Evolutionary conservation across 2,329 filamentous ascomycete genomes (phyloP).

Genomic region (Talaromyces sp.): DNA sequence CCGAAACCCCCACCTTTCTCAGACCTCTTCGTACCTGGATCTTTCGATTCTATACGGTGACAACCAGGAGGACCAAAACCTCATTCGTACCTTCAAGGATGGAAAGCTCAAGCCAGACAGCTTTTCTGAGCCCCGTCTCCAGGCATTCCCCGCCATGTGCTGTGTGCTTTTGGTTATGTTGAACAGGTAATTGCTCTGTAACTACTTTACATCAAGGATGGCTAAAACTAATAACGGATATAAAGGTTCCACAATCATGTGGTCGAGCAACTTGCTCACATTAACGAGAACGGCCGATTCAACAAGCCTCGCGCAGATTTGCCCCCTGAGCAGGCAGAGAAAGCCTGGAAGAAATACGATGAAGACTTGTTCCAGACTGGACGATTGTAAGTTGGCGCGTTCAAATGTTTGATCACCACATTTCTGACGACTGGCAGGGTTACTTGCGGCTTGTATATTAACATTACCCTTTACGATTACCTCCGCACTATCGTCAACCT

Average conservation of each 20-base stretch:
- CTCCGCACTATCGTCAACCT: slow-evolving; percentile 71
- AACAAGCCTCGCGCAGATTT: slow-evolving; percentile 53
- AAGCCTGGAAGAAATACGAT: slow-evolving; percentile 62
- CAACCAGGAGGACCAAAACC: slow-evolving; percentile 43
- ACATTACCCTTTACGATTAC: slow-evolving; percentile 72
- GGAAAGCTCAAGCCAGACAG: slow-evolving; percentile 67
- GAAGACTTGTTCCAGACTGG: slow-evolving; percentile 76
- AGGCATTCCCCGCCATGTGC: slow-evolving; percentile 67
- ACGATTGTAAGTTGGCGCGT: slow-evolving; percentile 43
- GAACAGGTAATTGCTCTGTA: slow-evolving; percentile 22
- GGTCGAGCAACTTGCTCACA: slow-evolving; percentile 69
- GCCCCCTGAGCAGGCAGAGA: slow-evolving; percentile 43
- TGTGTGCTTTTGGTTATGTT: slow-evolving; percentile 71
- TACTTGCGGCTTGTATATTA: slow-evolving; percentile 69
- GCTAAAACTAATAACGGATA: not conserved
- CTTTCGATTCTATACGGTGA: slow-evolving; percentile 67
- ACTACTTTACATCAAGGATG: not conserved
- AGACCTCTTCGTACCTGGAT: slow-evolving; percentile 68
- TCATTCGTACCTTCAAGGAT: slow-evolving; percentile 58
- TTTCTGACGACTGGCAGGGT: slow-evolving; percentile 36
- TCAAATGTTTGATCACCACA: not conserved
- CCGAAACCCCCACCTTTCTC: slow-evolving; percentile 52
- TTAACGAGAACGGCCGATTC: slow-evolving; percentile 75
- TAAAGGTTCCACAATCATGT: slow-evolving; percentile 74
- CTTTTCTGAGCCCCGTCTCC: slow-evolving; percentile 64